Conservation (phyloP, 139 green algal genomes). For the Chlamydomonas incerta region DNA sequence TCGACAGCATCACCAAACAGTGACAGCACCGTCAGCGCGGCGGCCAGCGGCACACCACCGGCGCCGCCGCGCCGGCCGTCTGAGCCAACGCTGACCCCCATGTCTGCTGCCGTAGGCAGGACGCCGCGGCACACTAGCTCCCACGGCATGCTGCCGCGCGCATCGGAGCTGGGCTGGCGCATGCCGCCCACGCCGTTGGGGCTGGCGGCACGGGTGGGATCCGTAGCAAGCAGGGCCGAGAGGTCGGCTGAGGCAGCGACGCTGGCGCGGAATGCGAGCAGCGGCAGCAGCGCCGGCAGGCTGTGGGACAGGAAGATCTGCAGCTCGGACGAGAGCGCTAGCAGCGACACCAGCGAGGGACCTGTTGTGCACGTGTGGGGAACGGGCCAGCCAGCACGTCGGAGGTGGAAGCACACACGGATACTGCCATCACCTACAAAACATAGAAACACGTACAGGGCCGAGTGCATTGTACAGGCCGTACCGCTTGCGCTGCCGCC, state of each 20-base stretch:
- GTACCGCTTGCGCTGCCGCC: too few relatives aligned
- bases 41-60: not conserved
- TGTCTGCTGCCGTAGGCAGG: not conserved
- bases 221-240: not conserved
- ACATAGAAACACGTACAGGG: too few relatives aligned
- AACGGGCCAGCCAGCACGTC: too few relatives aligned
- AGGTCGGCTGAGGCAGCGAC: not conserved
- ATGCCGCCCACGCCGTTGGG: not conserved
- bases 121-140: constrained; percentile 10
- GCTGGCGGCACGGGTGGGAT: not conserved
- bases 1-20: constrained; percentile 8
- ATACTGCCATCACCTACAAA: too few relatives aligned
- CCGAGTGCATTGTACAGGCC: too few relatives aligned
- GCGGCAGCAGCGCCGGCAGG: constrained; percentile 4
- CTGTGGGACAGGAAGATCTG: not conserved
- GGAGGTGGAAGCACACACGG: too few relatives aligned
- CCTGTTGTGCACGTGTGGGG: not conserved
- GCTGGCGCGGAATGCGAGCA: not conserved
- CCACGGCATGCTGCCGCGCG: constrained; percentile 17
- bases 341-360: constrained; percentile 10
- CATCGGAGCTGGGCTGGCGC: not conserved
- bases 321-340: not conserved
- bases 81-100: not conserved
- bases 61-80: too few relatives aligned
- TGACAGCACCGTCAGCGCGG: constrained; percentile 2